phyloP scores from a whole-genome alignment of 768 basidiomycete species.

The Leccinum incarnatum region DNA sequence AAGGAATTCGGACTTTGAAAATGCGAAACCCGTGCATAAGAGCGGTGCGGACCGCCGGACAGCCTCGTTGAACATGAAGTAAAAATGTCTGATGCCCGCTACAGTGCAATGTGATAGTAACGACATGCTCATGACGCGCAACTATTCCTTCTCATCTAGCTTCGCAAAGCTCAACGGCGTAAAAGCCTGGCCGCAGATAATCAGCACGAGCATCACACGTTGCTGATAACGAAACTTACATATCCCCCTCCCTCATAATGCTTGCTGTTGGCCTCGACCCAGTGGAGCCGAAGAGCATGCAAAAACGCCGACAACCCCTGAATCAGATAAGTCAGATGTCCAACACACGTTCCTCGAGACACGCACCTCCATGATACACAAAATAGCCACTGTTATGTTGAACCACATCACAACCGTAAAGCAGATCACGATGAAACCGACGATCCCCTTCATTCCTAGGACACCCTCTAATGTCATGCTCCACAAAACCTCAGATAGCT shows the following conservation, averaged over 20 bases:
- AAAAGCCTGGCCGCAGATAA: slow-evolving; percentile 40
- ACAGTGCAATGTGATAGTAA: slow-evolving; percentile 11
- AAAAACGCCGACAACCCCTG: slow-evolving; percentile 94
- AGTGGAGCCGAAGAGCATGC: slow-evolving; percentile 94
- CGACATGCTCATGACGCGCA: slow-evolving; percentile 10
- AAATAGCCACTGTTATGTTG: slow-evolving; percentile 63
- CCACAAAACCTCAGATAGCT: slow-evolving; percentile 94
- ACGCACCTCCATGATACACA: slow-evolving; percentile 95
- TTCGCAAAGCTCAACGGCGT: slow-evolving; percentile 47
- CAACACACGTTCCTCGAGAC: slow-evolving; percentile 17
- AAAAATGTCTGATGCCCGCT: slow-evolving; percentile 16
- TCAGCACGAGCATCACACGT: slow-evolving; percentile 29
- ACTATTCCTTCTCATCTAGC: slow-evolving; percentile 37
- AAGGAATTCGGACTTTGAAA: slow-evolving; percentile 33
- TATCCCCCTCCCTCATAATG: slow-evolving; percentile 89
- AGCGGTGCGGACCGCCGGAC: slow-evolving; percentile 5
- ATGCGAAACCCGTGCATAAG: slow-evolving; percentile 5
- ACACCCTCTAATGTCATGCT: slow-evolving; percentile 72
- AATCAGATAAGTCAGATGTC: slow-evolving; percentile 12
- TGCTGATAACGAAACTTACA: slow-evolving; percentile 49
- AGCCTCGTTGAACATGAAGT: slow-evolving; percentile 9
- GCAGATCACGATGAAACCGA: slow-evolving; percentile 53
- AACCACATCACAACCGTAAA: slow-evolving; percentile 78
- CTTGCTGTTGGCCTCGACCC: slow-evolving; percentile 98
- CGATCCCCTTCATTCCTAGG: slow-evolving; percentile 60